Percentiles rank a stretch among this genome's conserved stretches.
Conservation (phyloP, 139 green algal species). For the Desmodesmus armatus region DNA sequence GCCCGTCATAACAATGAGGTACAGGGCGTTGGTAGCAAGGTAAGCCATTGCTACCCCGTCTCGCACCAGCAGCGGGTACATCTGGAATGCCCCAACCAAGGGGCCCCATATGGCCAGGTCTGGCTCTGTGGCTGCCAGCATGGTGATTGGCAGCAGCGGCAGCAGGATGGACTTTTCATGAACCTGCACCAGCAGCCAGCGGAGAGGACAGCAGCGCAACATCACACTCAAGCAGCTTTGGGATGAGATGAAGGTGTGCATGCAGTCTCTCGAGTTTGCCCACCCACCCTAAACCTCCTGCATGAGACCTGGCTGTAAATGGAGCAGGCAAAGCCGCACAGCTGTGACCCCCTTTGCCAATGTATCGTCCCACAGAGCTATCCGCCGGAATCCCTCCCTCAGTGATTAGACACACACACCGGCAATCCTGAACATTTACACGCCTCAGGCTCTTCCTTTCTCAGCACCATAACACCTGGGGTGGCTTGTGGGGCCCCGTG, state of each 20-base stretch:
- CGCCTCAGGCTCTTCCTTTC: too few species aligned
- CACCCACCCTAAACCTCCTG: too few species aligned
- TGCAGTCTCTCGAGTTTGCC: too few species aligned
- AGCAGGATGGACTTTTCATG: conserved; percentile 99
- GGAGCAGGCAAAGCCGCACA: too few species aligned
- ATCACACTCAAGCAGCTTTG: background rate
- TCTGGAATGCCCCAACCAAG: conserved; percentile 78
- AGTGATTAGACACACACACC: too few species aligned
- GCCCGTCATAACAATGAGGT: conserved; percentile 26
- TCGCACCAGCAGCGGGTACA: conserved; percentile 91
- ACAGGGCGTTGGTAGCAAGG: conserved; percentile 53
- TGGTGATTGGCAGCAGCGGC: conserved; percentile 84
- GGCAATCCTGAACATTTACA: too few species aligned
- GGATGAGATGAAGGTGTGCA: background rate
- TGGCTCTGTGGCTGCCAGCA: conserved; percentile 72
- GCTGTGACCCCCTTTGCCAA: too few species aligned
- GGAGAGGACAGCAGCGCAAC: background rate
- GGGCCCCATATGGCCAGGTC: conserved; percentile 68
- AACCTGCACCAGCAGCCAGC: conserved; percentile 71
- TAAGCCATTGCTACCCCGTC: conserved; percentile 88
- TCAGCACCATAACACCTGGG: too few species aligned
- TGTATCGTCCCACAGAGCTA: too few species aligned
- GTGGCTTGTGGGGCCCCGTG: too few species aligned
- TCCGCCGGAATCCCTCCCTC: too few species aligned
- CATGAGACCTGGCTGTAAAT: too few species aligned